These are phyloP conservation scores for Emmonsiellopsis sp. DNA, from an alignment of 2,329 filamentous ascomycete genomes.

Conservation along the genomic window DNA sequence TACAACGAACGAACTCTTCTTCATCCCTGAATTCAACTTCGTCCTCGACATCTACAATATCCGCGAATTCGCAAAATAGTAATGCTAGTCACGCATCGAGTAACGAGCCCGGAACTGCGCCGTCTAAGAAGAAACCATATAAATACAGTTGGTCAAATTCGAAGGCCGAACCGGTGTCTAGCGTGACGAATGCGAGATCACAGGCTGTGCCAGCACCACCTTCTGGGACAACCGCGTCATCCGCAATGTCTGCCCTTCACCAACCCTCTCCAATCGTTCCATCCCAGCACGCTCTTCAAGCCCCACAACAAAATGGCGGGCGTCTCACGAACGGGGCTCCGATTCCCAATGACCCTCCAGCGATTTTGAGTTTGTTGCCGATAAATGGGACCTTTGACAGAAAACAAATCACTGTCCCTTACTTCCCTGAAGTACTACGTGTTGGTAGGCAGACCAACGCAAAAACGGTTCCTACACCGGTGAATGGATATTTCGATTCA, in stretches of 20 bases:
- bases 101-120: slow-evolving; percentile 29
- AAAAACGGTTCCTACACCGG: slow-evolving; percentile 81
- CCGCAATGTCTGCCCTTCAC: slow-evolving; percentile 54
- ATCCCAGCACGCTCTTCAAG: slow-evolving; percentile 60
- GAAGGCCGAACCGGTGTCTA: slow-evolving; percentile 57
- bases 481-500: slow-evolving; percentile 95
- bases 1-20: slow-evolving; percentile 82
- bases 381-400: slow-evolving; percentile 95
- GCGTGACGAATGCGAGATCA: slow-evolving; percentile 51
- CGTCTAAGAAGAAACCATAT: slow-evolving; percentile 37
- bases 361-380: slow-evolving; percentile 75
- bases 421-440: slow-evolving; percentile 82
- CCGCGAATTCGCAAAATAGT: slow-evolving; percentile 22
- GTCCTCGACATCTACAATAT: slow-evolving; percentile 46
- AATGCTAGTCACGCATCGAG: slow-evolving; percentile 28
- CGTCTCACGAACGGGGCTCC: slow-evolving; percentile 32
- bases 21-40: slow-evolving; percentile 62
- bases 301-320: slow-evolving; percentile 51
- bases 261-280: slow-evolving; percentile 53
- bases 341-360: slow-evolving; percentile 49
- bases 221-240: slow-evolving; percentile 50
- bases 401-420: slow-evolving; percentile 91
- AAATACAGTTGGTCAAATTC: slow-evolving; percentile 54
- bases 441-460: slow-evolving; percentile 96
- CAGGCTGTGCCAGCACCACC: slow-evolving; percentile 51